A percentile compares a stretch with the other conserved stretches of the same genome.
phyloP scores from a whole-genome alignment of 2,329 filamentous ascomycete species.

The Pestalotiopsis sp. region DNA sequence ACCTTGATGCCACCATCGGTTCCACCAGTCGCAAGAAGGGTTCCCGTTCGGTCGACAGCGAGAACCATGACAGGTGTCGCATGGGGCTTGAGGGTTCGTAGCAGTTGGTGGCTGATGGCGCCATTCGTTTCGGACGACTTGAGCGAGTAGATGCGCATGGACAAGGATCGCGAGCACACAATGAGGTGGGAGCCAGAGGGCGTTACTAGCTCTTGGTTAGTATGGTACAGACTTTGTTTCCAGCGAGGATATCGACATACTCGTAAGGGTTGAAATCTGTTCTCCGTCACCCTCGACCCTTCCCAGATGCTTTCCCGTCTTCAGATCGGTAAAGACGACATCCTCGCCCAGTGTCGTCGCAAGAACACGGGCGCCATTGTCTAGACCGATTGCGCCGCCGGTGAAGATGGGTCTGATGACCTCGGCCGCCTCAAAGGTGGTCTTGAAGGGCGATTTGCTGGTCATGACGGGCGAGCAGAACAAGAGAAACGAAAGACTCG shows the following conservation, averaged over 20 bases:
- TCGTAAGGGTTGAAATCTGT: constrained; percentile 72
- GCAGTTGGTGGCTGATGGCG: constrained; percentile 65
- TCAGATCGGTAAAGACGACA: constrained; percentile 82
- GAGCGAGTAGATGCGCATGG: constrained; percentile 88
- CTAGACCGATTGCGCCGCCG: constrained; percentile 83
- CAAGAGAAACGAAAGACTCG: constrained; percentile 1
- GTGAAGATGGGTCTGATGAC: constrained; percentile 94
- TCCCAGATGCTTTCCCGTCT: constrained; percentile 79
- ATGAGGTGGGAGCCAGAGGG: constrained; percentile 87
- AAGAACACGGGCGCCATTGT: constrained; percentile 78
- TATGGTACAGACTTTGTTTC: constrained; percentile 5
- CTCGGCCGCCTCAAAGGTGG: constrained; percentile 82
- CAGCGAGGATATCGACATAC: constrained; percentile 40
- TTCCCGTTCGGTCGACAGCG: constrained; percentile 83
- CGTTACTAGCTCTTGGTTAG: constrained; percentile 62
- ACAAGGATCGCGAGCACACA: constrained; percentile 90
- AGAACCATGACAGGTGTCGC: constrained; percentile 86
- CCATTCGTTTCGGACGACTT: constrained; percentile 58
- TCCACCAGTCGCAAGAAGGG: constrained; percentile 87
- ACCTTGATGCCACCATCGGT: constrained; percentile 95
- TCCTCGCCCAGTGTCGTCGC: constrained; percentile 92
- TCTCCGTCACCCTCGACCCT: constrained; percentile 89
- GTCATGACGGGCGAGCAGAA: constrained; percentile 50
- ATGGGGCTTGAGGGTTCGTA: constrained; percentile 87
- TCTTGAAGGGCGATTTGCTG: constrained; percentile 69